phyloP scores from a whole-genome alignment of 768 basidiomycete genomes.

The Suillus occidentalis region DNA sequence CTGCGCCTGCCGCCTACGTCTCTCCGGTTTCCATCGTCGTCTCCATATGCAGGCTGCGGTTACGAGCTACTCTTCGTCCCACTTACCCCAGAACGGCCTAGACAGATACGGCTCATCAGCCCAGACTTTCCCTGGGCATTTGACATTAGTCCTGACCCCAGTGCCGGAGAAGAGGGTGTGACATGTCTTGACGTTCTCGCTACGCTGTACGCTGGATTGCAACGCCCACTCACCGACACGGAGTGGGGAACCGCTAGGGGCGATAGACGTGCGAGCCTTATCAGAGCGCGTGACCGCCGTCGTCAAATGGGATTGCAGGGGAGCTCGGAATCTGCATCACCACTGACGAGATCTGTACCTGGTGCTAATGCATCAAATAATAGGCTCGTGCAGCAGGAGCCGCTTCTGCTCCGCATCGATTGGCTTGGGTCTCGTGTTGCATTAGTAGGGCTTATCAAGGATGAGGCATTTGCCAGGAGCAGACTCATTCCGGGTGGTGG shows the following conservation, averaged over 20 bases:
- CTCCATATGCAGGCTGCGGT: not conserved
- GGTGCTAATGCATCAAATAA: not conserved
- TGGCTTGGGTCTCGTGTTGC: conserved; percentile 10
- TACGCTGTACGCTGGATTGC: conserved; percentile 6
- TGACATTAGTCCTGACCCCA: not conserved
- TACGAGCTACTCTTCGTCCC: conserved; percentile 3
- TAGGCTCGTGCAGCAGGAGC: not conserved
- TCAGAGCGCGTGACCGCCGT: conserved; percentile 6
- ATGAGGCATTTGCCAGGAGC: conserved; percentile 8
- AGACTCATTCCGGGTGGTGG: conserved; percentile 11
- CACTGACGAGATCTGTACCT: not conserved
- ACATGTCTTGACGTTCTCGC: conserved; percentile 9
- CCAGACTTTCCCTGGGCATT: conserved; percentile 12
- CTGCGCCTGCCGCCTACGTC: not conserved
- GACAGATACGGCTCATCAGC: conserved; percentile 8
- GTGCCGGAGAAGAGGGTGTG: not conserved
- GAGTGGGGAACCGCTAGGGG: conserved; percentile 10
- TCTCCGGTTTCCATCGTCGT: not conserved
- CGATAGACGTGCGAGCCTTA: not conserved
- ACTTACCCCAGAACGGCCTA: not conserved
- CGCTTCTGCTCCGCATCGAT: conserved; percentile 6
- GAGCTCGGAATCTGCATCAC: not conserved
- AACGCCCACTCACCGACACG: conserved; percentile 3
- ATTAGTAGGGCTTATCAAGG: conserved; percentile 8
- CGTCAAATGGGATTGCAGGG: not conserved